Conservation (phyloP, 768 basidiomycete genomes). For the Cantharellus cinnabarinus region DNA sequence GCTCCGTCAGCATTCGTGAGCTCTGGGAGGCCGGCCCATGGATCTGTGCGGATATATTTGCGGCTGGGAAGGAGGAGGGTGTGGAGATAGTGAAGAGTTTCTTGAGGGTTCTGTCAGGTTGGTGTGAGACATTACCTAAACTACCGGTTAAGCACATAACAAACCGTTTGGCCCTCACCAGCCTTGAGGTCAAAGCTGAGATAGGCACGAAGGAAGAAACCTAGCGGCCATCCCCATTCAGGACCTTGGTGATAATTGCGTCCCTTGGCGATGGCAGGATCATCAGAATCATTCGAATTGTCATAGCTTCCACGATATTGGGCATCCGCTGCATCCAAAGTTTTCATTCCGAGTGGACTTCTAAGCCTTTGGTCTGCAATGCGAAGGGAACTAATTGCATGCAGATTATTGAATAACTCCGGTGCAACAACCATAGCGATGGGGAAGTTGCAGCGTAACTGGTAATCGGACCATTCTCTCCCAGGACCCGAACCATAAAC, state of each 20-base stretch:
- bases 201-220: conserved; percentile 89
- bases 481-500: conserved; percentile 76
- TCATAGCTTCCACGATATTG: conserved; percentile 87
- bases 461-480: conserved; percentile 94
- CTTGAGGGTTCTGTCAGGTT: conserved; percentile 32
- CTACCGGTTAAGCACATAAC: conserved; percentile 12
- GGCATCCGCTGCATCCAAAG: conserved; percentile 66
- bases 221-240: conserved; percentile 89
- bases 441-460: conserved; percentile 81
- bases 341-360: conserved; percentile 92
- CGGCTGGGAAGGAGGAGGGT: conserved; percentile 49
- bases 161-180: conserved; percentile 47
- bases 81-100: conserved; percentile 67
- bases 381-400: conserved; percentile 59
- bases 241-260: conserved; percentile 92
- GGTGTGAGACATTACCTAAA: no score
- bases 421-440: conserved; percentile 96
- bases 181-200: conserved; percentile 61
- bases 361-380: conserved; percentile 65
- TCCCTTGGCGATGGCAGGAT: conserved; percentile 73
- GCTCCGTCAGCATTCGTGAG: conserved; percentile 70
- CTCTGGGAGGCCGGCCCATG: conserved; percentile 91
- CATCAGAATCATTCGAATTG: conserved; percentile 80
- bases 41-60: conserved; percentile 51
- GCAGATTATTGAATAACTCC: conserved; percentile 67